Conservation (phyloP, 768 basidiomycete species). For the Mycena rebaudengoi region DNA sequence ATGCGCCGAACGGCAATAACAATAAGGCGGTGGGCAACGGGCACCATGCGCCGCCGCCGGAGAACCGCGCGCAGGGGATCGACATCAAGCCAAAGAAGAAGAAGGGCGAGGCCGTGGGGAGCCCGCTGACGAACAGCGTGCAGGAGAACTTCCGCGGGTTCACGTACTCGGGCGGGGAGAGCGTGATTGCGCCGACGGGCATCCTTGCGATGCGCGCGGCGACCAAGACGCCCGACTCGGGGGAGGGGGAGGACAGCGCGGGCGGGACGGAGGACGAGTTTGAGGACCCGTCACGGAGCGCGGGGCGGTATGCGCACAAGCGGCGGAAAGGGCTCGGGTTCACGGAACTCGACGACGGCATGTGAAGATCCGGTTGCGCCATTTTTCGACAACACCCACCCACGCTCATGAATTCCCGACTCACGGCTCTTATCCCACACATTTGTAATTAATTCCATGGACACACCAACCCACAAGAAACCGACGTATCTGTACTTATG, state of each 20-base stretch:
- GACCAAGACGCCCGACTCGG: conserved; percentile 29
- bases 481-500: too few species aligned
- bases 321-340: conserved; percentile 57
- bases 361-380: too few species aligned
- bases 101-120: conserved; percentile 57
- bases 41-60: conserved; percentile 25
- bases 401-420: too few species aligned
- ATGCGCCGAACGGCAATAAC: conserved; percentile 25
- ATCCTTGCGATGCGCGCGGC: conserved; percentile 39
- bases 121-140: conserved; percentile 88
- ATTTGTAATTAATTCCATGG: too few species aligned
- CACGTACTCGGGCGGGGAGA: conserved; percentile 84
- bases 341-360: too few species aligned
- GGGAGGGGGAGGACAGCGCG: conserved; percentile 55
- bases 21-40: conserved; percentile 27
- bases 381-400: too few species aligned
- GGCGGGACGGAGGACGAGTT: conserved; percentile 79
- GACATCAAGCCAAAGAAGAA: conserved; percentile 61
- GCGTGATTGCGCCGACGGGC: conserved; percentile 57
- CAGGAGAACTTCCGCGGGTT: conserved; percentile 98
- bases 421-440: too few species aligned
- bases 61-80: conserved; percentile 53
- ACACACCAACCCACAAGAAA: too few species aligned
- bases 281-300: conserved; percentile 68
- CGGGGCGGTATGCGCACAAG: conserved; percentile 74